Evolutionary conservation across 148 eudicot genomes (phyloP), one percentile per base, ranked within the genome.

Genomic region (Talinum fruticosum): DNA sequence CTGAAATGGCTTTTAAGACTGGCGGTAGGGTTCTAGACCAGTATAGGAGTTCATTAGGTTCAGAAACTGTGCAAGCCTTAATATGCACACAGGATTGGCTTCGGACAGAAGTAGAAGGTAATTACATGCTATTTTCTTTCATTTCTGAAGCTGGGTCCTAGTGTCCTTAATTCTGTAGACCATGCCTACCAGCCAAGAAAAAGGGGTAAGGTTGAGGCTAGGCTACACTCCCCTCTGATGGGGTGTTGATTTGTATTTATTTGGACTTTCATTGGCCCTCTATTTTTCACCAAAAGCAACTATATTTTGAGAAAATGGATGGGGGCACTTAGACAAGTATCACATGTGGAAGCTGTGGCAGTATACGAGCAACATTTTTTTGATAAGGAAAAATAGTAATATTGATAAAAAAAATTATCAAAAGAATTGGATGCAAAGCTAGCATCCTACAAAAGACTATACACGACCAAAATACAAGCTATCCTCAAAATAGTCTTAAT

Each of bases 1-100:
- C 85, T n/a, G 99, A 93, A 57, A 66, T 89, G 82, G 91, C 92
- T 69, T 96, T 88, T 72, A 86, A 82, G 86, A 86, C 85, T 6
- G 84, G 82, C 0, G 92, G 89, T 29, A 90, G 95, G 85, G 86
- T 90, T 77, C 93, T 96, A 33, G 97, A 91, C 69, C 83, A 79
- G 84, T 86, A 87, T 78, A 87, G 88, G 21, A 90, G 88, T 73
- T 93, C 94, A 19, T 83, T 96, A 37, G 88, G 80, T 81, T 87
- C 97, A 16, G 94, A 89, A 69, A 85, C 88, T 66, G 87, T 92
- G 72, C 89, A 96, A 83, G 99, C 99, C 87, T 83, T 93, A 87
- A 85, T 96, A 79, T 96, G 97, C 73, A 92, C 97, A 24, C 97
- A 96, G 84, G 97, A 96, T 81, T 96, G 99, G 99, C 76, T 96